Percentiles rank a stretch among this genome's conserved stretches.
Conservation (phyloP, 1,139 yeast genomes). For the Protomyces lactucae-debilis region DNA sequence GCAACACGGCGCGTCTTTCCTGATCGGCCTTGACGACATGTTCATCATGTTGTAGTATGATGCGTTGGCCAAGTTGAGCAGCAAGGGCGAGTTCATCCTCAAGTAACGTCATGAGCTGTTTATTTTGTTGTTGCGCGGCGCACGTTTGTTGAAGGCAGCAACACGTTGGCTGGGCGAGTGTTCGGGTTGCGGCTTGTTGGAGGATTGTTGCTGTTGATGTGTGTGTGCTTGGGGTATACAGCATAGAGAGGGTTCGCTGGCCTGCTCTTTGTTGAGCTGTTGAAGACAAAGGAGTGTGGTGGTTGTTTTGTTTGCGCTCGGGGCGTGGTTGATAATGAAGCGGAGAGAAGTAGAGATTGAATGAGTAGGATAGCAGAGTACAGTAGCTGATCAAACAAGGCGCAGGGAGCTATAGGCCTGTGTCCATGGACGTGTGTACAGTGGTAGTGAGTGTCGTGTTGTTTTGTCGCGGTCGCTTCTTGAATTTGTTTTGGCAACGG, state of each 20-base stretch:
- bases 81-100: conserved; percentile 16
- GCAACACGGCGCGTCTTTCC: conserved; percentile 2
- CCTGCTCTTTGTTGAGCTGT: too few relatives aligned
- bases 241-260: not conserved
- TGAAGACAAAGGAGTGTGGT: too few relatives aligned
- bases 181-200: not conserved
- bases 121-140: not conserved
- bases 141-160: conserved; percentile 6
- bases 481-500: too few relatives aligned
- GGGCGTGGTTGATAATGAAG: too few relatives aligned
- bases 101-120: conserved; percentile 9
- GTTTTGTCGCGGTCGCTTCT: too few relatives aligned
- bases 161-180: conserved; percentile 1
- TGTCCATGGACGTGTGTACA: too few relatives aligned
- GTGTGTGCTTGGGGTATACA: not conserved
- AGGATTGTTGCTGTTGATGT: not conserved
- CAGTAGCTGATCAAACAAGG: too few relatives aligned
- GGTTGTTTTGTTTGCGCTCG: too few relatives aligned
- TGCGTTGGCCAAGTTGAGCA: conserved; percentile 14
- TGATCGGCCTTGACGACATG: not conserved
- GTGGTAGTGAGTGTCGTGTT: too few relatives aligned
- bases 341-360: too few relatives aligned
- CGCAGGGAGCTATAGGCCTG: too few relatives aligned
- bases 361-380: too few relatives aligned
- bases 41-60: conserved; percentile 1